A percentile compares a stretch with the other conserved stretches of the same genome.
These are phyloP conservation scores for Simplicillium aogashimaense DNA, from an alignment of 2,329 filamentous ascomycete genomes.

Conservation along the genomic window DNA sequence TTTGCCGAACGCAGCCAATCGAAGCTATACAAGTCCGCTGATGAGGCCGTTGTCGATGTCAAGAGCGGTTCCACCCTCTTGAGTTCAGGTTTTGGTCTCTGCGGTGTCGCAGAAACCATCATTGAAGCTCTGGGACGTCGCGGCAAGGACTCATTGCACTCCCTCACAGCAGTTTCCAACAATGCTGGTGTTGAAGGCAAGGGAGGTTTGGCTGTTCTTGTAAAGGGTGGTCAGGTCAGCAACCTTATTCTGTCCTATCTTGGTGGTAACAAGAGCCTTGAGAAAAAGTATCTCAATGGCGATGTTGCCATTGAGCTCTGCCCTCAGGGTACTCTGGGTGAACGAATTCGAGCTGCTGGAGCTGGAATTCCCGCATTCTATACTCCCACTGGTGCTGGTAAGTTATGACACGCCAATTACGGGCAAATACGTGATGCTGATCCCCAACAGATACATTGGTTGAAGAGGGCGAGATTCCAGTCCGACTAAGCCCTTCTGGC, in stretches of 20 bases:
- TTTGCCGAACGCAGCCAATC: constrained; percentile 18
- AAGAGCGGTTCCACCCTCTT: constrained; percentile 61
- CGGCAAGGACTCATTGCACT: constrained; percentile 50
- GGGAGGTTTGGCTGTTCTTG: constrained; percentile 58
- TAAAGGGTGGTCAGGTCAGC: constrained; percentile 59
- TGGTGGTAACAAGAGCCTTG: constrained; percentile 67
- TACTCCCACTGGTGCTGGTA: constrained; percentile 62
- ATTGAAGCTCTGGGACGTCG: constrained; percentile 57
- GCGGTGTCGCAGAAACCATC: constrained; percentile 67
- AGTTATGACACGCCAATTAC: constrained; percentile 14
- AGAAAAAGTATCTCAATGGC: constrained; percentile 66
- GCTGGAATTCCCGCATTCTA: constrained; percentile 75
- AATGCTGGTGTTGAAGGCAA: constrained; percentile 64
- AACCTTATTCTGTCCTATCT: constrained; percentile 68
- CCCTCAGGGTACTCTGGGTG: constrained; percentile 65
- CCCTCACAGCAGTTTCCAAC: constrained; percentile 69
- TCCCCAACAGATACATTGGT: constrained; percentile 45
- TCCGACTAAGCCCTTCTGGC: constrained; percentile 49
- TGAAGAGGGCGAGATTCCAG: constrained; percentile 58
- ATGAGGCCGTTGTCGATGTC: constrained; percentile 61
- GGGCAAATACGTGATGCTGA: constrained; percentile 5
- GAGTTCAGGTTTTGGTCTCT: constrained; percentile 75
- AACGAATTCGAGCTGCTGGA: constrained; percentile 62
- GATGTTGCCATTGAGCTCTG: constrained; percentile 66
- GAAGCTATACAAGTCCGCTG: constrained; percentile 45